Evolutionary conservation across 2,329 filamentous ascomycete genomes (phyloP).

Genomic region (Botryotinia convoluta): DNA sequence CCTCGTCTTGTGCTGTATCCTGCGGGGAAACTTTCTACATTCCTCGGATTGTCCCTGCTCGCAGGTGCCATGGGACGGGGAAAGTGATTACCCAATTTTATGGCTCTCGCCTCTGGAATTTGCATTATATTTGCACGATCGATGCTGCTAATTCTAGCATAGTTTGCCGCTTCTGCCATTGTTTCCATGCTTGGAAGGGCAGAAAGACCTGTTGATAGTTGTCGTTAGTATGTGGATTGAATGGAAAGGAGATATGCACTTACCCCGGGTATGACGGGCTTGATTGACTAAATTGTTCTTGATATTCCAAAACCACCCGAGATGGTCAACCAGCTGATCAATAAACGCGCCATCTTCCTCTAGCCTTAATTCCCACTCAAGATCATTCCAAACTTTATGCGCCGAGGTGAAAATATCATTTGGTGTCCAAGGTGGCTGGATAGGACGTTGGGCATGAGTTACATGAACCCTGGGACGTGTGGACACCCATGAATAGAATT

Average conservation of each 20-base stretch:
- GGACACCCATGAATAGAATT: background rate
- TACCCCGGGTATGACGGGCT: background rate
- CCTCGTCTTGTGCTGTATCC: background rate
- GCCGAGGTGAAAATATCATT: background rate
- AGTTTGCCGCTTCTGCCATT: background rate
- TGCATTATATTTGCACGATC: background rate
- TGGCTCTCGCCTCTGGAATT: background rate
- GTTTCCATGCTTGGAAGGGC: background rate
- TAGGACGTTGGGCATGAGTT: no score
- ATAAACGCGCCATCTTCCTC: background rate
- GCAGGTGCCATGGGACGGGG: background rate
- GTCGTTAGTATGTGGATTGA: background rate
- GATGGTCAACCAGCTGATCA: background rate
- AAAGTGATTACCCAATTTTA: background rate
- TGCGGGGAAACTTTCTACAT: background rate
- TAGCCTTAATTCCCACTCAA: background rate
- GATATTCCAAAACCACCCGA: slow-evolving; percentile 8
- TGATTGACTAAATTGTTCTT: background rate
- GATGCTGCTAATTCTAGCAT: background rate
- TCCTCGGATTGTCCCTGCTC: background rate
- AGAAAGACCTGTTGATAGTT: background rate
- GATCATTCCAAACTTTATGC: background rate
- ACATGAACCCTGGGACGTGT: background rate
- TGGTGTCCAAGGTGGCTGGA: no score
- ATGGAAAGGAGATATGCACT: background rate